Evolutionary conservation across 176 grass and related monocot species (phyloP), one percentile per base, ranked within the genome.

Genomic region (Lolium multiflorum): DNA sequence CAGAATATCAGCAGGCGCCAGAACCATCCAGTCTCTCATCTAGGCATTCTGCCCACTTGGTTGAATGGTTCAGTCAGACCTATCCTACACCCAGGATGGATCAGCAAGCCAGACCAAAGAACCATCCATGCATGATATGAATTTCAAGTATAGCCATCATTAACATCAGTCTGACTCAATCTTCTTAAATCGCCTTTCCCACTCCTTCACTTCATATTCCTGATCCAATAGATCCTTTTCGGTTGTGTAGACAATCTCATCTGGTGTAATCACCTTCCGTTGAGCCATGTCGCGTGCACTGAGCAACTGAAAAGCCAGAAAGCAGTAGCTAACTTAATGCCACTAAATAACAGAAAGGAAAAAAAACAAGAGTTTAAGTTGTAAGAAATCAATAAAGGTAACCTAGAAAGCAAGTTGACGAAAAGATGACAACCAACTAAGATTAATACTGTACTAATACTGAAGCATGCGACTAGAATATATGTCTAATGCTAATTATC

Each of bases 161-260:
- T 41, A n/a, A 81, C 48, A 86, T 91, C 85, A 94, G 55, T 96
- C 92, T 26, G 89, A 87, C 41, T 92, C 91, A 65, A 99, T 90
- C 39, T 92, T 80, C 71, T 80, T 90, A 76, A 99, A 96, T 85
- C 90, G 88, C 71, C 74, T 84, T 39, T 96, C 85, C 92, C 94
- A 99, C 50, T 99, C 97, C 81, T 70, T 99, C 58, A 70, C 86
- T 87, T 99, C 94, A 84, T 91, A 99, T 87, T 99, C 94, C 82
- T 99, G 97, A 71, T 94, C 94, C n/a, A 84, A 21, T 31, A 94
- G 64, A 91, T 96, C 94, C 67, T 96, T 94, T 56, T 92, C 61
- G 3, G 92, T 96, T 43, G 86, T 93, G 69, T 96, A 99, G 28
- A 96, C 90, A 60, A 99, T 99, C 28, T 92, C 92, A 9, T 94